Conservation (phyloP, 2,329 filamentous ascomycete species). For the Fusarium sp. region DNA sequence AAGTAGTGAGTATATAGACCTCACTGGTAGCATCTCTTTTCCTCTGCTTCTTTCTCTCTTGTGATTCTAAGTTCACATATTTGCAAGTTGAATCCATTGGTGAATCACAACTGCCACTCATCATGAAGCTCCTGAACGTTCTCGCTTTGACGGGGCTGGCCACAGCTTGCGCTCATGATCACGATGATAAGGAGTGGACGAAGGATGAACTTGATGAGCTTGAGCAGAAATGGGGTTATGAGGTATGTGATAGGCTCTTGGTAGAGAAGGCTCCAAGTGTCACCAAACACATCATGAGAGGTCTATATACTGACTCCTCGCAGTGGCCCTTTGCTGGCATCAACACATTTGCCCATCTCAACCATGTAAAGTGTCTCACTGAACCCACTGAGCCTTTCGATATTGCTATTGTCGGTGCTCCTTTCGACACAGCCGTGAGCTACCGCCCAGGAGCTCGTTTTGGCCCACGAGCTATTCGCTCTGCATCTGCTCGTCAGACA, state of each 20-base stretch:
- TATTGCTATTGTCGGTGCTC: constrained; percentile 76
- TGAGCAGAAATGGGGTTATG: constrained; percentile 66
- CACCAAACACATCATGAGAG: background rate
- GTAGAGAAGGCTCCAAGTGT: background rate
- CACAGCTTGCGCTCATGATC: constrained; percentile 44
- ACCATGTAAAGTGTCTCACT: constrained; percentile 75
- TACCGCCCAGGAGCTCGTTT: constrained; percentile 76
- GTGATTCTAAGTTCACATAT: background rate
- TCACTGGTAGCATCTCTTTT: background rate
- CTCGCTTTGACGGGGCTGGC: constrained; percentile 43
- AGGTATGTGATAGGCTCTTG: constrained; percentile 52
- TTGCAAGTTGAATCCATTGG: background rate
- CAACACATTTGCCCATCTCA: constrained; percentile 77
- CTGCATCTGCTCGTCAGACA: constrained; percentile 83
- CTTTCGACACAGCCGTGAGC: constrained; percentile 78
- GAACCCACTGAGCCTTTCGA: constrained; percentile 71
- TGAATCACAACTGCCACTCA: background rate
- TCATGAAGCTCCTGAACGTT: constrained; percentile 45
- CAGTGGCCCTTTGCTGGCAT: constrained; percentile 73
- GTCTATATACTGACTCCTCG: background rate
- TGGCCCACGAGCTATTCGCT: constrained; percentile 86
- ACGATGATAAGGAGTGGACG: constrained; percentile 56
- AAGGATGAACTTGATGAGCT: constrained; percentile 62
- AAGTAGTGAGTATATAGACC: constrained; percentile 28
- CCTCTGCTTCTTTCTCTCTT: background rate